These are phyloP conservation scores for Volvox carteri DNA, from an alignment of 163 green algal species.

Conservation along the genomic window DNA sequence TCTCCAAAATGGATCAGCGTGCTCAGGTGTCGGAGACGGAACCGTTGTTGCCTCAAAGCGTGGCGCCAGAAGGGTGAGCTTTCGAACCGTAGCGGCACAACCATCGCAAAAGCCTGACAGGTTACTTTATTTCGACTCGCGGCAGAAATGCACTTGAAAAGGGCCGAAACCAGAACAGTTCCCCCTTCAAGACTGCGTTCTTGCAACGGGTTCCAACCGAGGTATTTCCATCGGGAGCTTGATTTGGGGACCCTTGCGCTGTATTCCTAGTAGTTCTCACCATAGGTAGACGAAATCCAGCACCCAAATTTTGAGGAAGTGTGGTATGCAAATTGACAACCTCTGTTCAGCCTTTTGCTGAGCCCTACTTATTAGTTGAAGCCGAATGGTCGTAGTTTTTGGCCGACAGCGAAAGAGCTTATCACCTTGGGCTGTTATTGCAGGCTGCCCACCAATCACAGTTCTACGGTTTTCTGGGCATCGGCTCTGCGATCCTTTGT, in stretches of 20 bases:
- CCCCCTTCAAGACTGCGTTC: neutral
- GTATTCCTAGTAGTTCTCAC: too few relatives aligned
- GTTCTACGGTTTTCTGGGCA: constrained; percentile 29
- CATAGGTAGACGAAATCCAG: too few relatives aligned
- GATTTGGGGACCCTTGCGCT: too few relatives aligned
- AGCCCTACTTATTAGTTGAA: too few relatives aligned
- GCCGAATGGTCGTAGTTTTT: too few relatives aligned
- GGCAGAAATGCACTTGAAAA: neutral
- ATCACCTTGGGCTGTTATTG: too few relatives aligned
- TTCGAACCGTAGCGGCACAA: neutral
- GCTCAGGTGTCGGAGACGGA: neutral
- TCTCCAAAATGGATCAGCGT: neutral
- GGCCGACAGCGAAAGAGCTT: too few relatives aligned
- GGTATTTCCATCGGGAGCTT: neutral
- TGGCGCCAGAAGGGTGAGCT: neutral
- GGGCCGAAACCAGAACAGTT: neutral
- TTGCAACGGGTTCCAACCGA: neutral
- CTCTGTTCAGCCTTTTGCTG: too few relatives aligned
- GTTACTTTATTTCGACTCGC: neutral
- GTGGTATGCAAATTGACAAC: too few relatives aligned
- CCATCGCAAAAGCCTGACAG: neutral
- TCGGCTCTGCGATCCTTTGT: constrained; percentile 45
- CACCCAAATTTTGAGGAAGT: too few relatives aligned
- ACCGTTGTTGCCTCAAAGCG: constrained; percentile 7
- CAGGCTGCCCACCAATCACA: constrained; percentile 5